Conservation (phyloP, 352 stramenopile species). For the Phytophthora crassamura region DNA sequence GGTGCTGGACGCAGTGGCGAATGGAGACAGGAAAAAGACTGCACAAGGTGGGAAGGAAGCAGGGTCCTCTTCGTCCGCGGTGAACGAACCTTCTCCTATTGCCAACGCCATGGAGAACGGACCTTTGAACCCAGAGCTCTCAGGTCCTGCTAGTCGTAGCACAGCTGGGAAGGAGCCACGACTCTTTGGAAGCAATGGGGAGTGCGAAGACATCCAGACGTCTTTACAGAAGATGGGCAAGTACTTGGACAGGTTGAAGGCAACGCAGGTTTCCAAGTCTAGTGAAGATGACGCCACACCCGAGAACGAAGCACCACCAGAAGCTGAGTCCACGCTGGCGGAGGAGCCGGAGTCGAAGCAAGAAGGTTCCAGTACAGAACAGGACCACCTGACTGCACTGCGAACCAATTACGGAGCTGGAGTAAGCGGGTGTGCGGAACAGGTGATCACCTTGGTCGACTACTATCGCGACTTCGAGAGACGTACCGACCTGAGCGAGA, state of each 20-base stretch:
- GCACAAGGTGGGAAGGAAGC: not conserved
- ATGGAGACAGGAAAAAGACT: conserved; percentile 4
- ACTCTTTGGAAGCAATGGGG: conserved; percentile 48
- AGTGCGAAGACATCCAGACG: conserved; percentile 59
- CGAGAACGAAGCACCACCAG: not conserved
- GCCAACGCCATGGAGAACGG: conserved; percentile 1
- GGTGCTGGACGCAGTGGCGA: conserved; percentile 24
- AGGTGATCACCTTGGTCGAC: conserved; percentile 82
- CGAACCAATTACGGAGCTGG: conserved; percentile 71
- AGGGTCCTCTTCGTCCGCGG: not conserved
- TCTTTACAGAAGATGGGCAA: conserved; percentile 47
- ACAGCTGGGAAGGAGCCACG: conserved; percentile 7
- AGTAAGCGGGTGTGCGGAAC: conserved; percentile 67
- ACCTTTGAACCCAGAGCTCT: no score
- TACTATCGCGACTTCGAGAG: conserved; percentile 86
- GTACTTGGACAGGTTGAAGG: conserved; percentile 31
- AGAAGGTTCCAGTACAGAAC: not conserved
- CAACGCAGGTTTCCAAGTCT: not conserved
- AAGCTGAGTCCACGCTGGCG: conserved; percentile 7
- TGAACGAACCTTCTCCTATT: conserved; percentile 1
- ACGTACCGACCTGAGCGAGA: conserved; percentile 71
- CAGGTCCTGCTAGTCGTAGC: not conserved
- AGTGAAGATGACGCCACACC: not conserved
- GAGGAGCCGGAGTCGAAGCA: conserved; percentile 7
- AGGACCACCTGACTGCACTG: conserved; percentile 39